Conservation (phyloP, 768 basidiomycete genomes). For the Leccinellum albellum region DNA sequence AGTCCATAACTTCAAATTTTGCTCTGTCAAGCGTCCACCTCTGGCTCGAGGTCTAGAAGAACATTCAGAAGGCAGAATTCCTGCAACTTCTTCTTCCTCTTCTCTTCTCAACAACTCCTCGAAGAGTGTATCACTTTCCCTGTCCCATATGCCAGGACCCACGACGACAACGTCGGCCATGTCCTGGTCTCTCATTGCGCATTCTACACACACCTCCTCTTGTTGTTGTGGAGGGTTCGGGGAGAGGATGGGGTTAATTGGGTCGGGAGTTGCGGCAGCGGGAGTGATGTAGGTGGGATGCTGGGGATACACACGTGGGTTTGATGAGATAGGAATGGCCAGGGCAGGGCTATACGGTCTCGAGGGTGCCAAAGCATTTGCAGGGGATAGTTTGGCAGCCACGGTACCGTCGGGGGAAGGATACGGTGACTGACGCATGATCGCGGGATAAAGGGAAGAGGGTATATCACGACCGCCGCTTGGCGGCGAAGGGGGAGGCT, state of each 20-base stretch:
- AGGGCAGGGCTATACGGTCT: constrained; percentile 45
- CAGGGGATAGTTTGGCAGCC: constrained; percentile 38
- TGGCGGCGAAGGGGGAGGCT: constrained; percentile 23
- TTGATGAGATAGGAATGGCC: constrained; percentile 56
- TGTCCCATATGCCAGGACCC: constrained; percentile 83
- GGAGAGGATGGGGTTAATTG: constrained; percentile 60
- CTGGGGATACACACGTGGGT: constrained; percentile 63
- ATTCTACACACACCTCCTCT: constrained; percentile 92
- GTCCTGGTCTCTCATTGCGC: constrained; percentile 97
- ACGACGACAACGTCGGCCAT: constrained; percentile 94
- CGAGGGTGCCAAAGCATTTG: constrained; percentile 56
- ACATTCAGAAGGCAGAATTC: constrained; percentile 48
- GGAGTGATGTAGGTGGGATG: constrained; percentile 77
- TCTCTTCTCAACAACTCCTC: constrained; percentile 76
- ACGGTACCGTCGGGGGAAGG: constrained; percentile 34
- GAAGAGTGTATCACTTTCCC: constrained; percentile 79
- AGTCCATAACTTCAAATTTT: constrained; percentile 78
- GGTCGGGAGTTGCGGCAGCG: constrained; percentile 42
- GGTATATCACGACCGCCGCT: constrained; percentile 24
- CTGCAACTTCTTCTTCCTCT: constrained; percentile 58
- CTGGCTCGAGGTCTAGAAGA: constrained; percentile 55
- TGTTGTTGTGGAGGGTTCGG: constrained; percentile 49
- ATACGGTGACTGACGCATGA: constrained; percentile 47
- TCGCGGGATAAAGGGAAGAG: constrained; percentile 35
- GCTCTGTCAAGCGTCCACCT: constrained; percentile 70